Base-by-base conservation (phyloP, 2,329 filamentous ascomycete genomes). In the Pseudogymnoascus sp. region DNA sequence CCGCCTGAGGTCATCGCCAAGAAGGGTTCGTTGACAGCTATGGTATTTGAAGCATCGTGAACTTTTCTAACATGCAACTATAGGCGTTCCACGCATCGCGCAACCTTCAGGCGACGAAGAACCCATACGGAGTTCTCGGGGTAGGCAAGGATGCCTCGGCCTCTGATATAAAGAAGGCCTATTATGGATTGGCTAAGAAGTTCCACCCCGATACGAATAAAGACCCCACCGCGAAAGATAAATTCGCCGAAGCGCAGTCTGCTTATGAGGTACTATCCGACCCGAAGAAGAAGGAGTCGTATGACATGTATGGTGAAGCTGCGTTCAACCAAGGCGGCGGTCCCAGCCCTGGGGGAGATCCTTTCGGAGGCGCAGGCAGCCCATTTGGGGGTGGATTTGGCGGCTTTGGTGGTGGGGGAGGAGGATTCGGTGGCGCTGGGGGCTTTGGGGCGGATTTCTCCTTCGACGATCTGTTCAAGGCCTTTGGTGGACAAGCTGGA, bases 141-240 rank as follows among this genome's bases (percentile, higher is more conserved):
- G 91, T 99, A 31, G 81, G 81, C 71, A 96, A 93, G 75, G 83
- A 77, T 66, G 91, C 95, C n/a, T 87, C 90, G 1, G 79, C 91
- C 2, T 80, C 86, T 65, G 93, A 97, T 37, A 97, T 99, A 75
- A 99, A 99, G 75, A 97, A 97, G 76, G 93, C 95, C 2, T 99
- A 99, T 80, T 99, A 99, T 74, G 91, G 93, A 60, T 81, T 97
- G 64, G 95, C 95, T 19, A 99, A 99, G 77, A 99, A 97, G 73
- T 99, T 86, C 74, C 95, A 99, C 72, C 95, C 95, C 7, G 95
- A 99, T 75, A 97, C 95, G 37, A 99, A 97, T 81, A 97, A 97
- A 76, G 95, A 97, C 70, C 76, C 90, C 2, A 83, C 80, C n/a
- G 93, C 95, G 37, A 97, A 97, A 75, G 95, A 97, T 71, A 93